Conservation (phyloP, 2,329 filamentous ascomycete genomes). For the Colletotrichum gigasporum region DNA sequence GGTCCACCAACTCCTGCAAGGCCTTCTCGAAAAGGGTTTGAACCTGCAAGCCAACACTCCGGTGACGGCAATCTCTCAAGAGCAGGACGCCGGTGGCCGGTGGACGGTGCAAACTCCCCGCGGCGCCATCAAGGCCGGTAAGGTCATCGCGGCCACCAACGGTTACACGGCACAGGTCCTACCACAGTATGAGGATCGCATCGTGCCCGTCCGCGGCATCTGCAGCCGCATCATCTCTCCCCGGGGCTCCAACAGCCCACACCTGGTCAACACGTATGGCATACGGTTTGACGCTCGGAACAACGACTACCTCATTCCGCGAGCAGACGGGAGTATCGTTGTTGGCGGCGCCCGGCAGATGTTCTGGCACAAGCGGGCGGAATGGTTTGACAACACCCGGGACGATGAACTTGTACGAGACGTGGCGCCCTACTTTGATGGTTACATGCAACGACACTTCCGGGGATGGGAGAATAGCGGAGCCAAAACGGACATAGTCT, state of each 20-base stretch:
- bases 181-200: slow-evolving; percentile 31
- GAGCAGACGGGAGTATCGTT: slow-evolving; percentile 51
- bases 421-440: slow-evolving; percentile 54
- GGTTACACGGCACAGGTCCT: slow-evolving; percentile 37
- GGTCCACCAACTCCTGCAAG: not conserved
- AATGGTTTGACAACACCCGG: slow-evolving; percentile 57
- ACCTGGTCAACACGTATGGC: slow-evolving; percentile 64
- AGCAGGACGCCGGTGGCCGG: not conserved
- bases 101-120: slow-evolving; percentile 31
- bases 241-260: slow-evolving; percentile 37
- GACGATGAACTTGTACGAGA: slow-evolving; percentile 55
- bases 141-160: slow-evolving; percentile 42
- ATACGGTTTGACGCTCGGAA: slow-evolving; percentile 65
- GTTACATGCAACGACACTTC: slow-evolving; percentile 58
- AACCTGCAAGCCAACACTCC: slow-evolving; percentile 32
- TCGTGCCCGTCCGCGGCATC: slow-evolving; percentile 33
- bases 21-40: not conserved
- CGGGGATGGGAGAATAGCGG: slow-evolving; percentile 56
- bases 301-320: slow-evolving; percentile 74
- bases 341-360: slow-evolving; percentile 41
- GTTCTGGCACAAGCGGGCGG: slow-evolving; percentile 42
- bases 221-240: slow-evolving; percentile 36
- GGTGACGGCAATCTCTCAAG: not conserved
- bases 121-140: slow-evolving; percentile 31
- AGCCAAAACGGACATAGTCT: slow-evolving; percentile 43